Conservation (phyloP, 257 asterid species). For the Agastache rugosa region DNA sequence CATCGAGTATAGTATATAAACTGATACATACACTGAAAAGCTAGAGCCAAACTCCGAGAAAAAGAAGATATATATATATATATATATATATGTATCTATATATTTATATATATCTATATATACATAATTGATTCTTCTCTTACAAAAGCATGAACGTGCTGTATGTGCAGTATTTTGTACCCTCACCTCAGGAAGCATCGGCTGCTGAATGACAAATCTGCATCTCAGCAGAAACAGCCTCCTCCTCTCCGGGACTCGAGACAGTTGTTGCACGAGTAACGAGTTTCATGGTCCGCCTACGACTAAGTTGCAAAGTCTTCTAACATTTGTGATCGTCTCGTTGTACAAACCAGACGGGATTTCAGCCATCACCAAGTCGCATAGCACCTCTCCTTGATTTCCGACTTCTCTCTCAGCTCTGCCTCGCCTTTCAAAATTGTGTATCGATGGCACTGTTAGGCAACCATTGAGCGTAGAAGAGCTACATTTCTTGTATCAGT, state of each 20-base stretch:
- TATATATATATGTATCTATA: neutral
- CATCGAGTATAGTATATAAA: neutral
- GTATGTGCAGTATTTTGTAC: conserved; percentile 3
- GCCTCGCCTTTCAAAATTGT: conserved; percentile 6
- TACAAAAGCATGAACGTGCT: neutral
- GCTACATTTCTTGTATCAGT: conserved; percentile 37
- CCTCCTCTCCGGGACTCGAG: neutral
- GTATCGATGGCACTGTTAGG: neutral
- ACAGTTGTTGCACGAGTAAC: neutral
- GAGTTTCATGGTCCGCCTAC: neutral
- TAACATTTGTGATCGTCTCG: neutral
- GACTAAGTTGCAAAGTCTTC: neutral
- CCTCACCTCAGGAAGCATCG: conserved; percentile 23
- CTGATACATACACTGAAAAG: neutral
- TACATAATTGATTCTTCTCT: neutral
- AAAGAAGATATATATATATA: neutral
- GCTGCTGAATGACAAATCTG: conserved; percentile 6
- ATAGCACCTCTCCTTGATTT: neutral
- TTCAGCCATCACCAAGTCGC: neutral
- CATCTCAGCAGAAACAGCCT: conserved; percentile 9
- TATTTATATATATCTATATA: neutral
- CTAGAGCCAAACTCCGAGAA: neutral
- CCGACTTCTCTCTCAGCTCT: neutral
- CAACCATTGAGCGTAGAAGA: neutral
- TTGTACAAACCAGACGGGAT: neutral